A percentile compares a stretch with the other conserved stretches of the same genome.
These are phyloP conservation scores for Ajuga reptans DNA, from an alignment of 305 asterid species.

Conservation along the genomic window DNA sequence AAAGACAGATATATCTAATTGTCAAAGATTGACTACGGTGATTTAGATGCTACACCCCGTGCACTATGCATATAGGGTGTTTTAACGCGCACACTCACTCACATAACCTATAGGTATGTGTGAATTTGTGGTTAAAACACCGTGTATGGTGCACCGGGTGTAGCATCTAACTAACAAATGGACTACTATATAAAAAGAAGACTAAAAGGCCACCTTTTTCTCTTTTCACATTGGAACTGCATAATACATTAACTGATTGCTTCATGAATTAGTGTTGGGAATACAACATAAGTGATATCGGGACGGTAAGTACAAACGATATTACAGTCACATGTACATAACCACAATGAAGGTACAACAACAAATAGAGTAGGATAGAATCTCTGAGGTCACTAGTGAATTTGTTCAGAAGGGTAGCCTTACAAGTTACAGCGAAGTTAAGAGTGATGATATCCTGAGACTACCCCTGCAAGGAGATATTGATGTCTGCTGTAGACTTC, in stretches of 20 bases:
- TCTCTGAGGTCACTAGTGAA: background rate
- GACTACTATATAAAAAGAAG: no score
- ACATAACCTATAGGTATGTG: no score
- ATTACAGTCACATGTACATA: background rate
- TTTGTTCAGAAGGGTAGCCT: slow-evolving; percentile 11
- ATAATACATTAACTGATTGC: no score
- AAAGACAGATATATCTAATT: background rate
- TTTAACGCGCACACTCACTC: no score
- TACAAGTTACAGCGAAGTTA: background rate
- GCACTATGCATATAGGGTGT: no score
- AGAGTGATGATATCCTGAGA: background rate
- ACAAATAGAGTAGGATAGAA: background rate
- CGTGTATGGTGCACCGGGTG: no score
- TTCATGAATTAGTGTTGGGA: no score
- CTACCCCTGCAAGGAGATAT: slow-evolving; percentile 57
- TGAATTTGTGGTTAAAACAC: no score
- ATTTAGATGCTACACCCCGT: no score
- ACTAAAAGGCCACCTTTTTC: no score
- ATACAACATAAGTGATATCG: background rate
- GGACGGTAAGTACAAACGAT: background rate
- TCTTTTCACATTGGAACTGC: no score
- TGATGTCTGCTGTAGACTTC: slow-evolving; percentile 54
- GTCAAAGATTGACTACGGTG: background rate
- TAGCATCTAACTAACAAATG: no score
- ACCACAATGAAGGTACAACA: background rate